Base-by-base conservation (phyloP, 2,329 filamentous ascomycete species). In the Tolypocladium tropicale region DNA sequence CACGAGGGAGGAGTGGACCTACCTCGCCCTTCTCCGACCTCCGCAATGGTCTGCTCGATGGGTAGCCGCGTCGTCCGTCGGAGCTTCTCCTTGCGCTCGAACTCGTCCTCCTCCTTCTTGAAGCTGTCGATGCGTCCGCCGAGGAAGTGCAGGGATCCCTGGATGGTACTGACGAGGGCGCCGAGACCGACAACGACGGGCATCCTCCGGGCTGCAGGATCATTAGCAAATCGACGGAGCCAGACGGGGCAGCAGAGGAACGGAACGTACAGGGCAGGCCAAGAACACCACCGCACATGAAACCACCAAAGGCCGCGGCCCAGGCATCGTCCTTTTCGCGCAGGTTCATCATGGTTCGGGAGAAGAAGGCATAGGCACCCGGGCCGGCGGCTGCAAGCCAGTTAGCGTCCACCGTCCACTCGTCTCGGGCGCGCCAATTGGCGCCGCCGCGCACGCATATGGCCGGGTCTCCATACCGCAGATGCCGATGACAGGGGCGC, bases 21-120 rank as follows among this genome's bases (percentile, higher is more conserved):
- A 93, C 90, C 90, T 82, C 91, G 83, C 62, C 90, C 90, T 77
- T 96, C 92, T 54, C 91, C 92, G 65, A 96, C 68, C 67, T 93
- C 82, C 28, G 83, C 81, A 61, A 96, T 76, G 2, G 89, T 95
- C 76, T 96, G 86, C 69, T 90, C 86, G 28, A 83, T 77, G 30
- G 90, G 87, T 68, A 85, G 76, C 70, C 90, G 82, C 71, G 86
- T 86, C 67, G 85, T 85, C 76, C 81, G 86, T 69, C 90, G 82
- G 69, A 92, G 60, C 60, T 77, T 78, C 70, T 93, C 85, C 75
- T 91, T 91, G 70, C 84, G 81, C 65, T 85, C 86, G 59, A 88
- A 90, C 70, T 93, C 89, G 54, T 82, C 79, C 53, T 86, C 79
- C 53, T 85, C 78, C 46, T 77, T 74, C 57, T 83, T 77, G 62